These are phyloP conservation scores for Alternaria ventricosa DNA, from an alignment of 2,329 filamentous ascomycete species.

Conservation along the genomic window DNA sequence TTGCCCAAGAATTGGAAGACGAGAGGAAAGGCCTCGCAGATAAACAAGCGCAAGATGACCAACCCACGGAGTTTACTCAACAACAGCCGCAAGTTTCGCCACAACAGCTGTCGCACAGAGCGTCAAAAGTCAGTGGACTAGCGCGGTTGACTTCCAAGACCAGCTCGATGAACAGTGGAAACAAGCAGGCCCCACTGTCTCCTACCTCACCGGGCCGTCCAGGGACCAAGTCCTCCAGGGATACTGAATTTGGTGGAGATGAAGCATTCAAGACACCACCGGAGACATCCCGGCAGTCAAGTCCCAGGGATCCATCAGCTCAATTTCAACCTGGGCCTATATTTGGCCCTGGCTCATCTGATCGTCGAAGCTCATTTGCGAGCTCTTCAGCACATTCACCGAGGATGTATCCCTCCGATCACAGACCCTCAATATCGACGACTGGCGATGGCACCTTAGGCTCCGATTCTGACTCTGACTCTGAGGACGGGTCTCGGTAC, in stretches of 20 bases:
- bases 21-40: constrained; percentile 60
- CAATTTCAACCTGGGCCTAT: constrained; percentile 42
- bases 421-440: constrained; percentile 44
- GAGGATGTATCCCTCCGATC: constrained; percentile 39
- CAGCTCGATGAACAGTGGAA: constrained; percentile 38
- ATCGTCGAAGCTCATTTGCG: constrained; percentile 39
- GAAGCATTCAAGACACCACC: constrained; percentile 56
- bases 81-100: constrained; percentile 33
- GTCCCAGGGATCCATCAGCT: constrained; percentile 38
- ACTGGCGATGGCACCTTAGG: constrained; percentile 32
- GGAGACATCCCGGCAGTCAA: constrained; percentile 49
- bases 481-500: constrained; percentile 32
- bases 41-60: constrained; percentile 35
- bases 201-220: constrained; percentile 38
- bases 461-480: constrained; percentile 36
- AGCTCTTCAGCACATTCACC: constrained; percentile 46
- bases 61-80: constrained; percentile 29
- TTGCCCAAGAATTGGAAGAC: constrained; percentile 84
- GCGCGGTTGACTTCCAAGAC: constrained; percentile 47
- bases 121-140: constrained; percentile 41
- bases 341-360: constrained; percentile 41
- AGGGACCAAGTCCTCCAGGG: constrained; percentile 46
- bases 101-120: constrained; percentile 31
- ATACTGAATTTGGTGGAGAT: constrained; percentile 46
- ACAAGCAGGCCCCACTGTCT: constrained; percentile 41